phyloP scores from a whole-genome alignment of 2,329 filamentous ascomycete genomes.

The Cladosporium sp. region DNA sequence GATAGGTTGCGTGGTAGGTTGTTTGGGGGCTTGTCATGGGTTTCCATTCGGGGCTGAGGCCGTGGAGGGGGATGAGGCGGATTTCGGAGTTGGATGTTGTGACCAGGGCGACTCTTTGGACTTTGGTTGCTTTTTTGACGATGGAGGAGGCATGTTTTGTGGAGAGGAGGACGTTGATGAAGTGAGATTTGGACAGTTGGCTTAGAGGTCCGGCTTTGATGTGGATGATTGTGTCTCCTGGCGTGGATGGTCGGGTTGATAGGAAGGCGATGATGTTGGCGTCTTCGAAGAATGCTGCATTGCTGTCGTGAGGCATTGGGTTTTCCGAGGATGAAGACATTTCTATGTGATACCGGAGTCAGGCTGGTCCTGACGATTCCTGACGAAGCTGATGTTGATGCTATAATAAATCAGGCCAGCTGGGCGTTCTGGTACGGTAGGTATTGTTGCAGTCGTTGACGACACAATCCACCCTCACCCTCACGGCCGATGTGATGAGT shows the following conservation, averaged over 20 bases:
- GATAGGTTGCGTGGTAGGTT: constrained; percentile 4
- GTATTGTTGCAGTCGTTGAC: no score
- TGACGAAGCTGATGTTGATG: no score
- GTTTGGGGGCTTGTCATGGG: neutral
- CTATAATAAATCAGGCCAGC: no score
- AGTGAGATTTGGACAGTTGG: neutral
- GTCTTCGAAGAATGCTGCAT: constrained; percentile 10
- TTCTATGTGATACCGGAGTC: no score
- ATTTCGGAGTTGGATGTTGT: neutral
- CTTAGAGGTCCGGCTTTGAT: neutral
- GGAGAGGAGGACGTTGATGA: neutral
- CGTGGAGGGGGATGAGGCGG: constrained; percentile 3
- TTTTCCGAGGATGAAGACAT: no score
- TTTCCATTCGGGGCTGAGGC: neutral
- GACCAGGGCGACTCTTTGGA: constrained; percentile 1
- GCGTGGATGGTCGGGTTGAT: neutral
- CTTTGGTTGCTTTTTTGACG: constrained; percentile 1
- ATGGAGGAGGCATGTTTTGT: neutral
- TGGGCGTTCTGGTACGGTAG: no score
- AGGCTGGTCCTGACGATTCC: no score
- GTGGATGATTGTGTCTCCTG: neutral
- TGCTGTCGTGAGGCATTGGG: no score
- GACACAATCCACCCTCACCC: no score
- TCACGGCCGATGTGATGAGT: no score
- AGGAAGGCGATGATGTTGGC: neutral